A percentile compares a stretch with the other conserved stretches of the same genome.
phyloP scores from a whole-genome alignment of 176 grass and related monocot species.

The Dendrocalamus sinicus region DNA sequence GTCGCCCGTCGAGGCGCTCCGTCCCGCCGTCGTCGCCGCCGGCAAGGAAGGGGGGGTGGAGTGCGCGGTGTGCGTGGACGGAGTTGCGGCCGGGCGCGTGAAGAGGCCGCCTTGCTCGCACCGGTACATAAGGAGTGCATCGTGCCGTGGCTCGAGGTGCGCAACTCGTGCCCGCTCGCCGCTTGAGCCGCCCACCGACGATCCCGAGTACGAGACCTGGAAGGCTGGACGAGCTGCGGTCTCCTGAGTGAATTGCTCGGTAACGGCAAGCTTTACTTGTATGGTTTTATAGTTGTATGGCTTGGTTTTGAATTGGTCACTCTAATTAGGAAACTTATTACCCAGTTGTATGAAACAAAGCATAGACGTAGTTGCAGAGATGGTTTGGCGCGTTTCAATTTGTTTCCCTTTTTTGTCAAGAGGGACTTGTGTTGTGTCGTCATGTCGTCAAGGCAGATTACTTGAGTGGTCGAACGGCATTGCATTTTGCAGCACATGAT shows the following conservation, averaged over 20 bases:
- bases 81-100: conserved; percentile 51
- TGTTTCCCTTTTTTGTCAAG: conserved; percentile 24
- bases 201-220: conserved; percentile 80
- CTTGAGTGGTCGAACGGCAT: too few species aligned
- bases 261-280: background rate
- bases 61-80: conserved; percentile 85
- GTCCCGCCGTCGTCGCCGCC: conserved; percentile 44
- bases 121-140: conserved; percentile 90
- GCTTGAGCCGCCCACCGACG: conserved; percentile 87
- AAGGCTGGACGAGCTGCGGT: conserved; percentile 26
- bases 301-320: conserved; percentile 30
- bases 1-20: conserved; percentile 59
- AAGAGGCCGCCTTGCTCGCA: conserved; percentile 83
- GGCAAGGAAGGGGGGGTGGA: conserved; percentile 57
- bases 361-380: conserved; percentile 44
- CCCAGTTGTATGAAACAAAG: conserved; percentile 36
- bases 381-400: conserved; percentile 25
- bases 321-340: conserved; percentile 11
- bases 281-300: conserved; percentile 36
- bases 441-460: too few species aligned
- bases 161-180: conserved; percentile 93
- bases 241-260: conserved; percentile 31
- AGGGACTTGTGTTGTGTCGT: conserved; percentile 25
- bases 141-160: conserved; percentile 79
- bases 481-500: too few species aligned